phyloP scores from a whole-genome alignment of 768 basidiomycete genomes.

The Boletus edulis region DNA sequence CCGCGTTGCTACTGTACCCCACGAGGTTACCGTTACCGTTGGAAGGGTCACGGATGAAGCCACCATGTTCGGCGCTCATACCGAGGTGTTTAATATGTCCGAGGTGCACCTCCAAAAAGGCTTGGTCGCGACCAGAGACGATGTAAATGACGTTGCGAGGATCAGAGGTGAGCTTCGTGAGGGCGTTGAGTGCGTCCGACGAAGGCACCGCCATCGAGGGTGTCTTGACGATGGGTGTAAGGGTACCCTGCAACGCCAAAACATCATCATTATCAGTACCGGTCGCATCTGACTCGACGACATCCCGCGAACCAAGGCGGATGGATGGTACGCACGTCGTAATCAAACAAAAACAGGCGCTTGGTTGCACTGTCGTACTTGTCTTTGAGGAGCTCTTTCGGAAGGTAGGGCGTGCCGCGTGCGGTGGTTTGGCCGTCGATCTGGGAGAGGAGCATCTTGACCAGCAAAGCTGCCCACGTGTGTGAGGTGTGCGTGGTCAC shows the following conservation, averaged over 20 bases:
- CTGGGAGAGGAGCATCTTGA: constrained; percentile 84
- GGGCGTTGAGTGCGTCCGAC: constrained; percentile 65
- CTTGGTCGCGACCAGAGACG: constrained; percentile 93
- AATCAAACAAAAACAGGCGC: constrained; percentile 92
- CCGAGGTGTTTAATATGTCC: constrained; percentile 82
- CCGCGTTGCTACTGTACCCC: background rate
- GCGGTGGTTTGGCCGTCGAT: constrained; percentile 77
- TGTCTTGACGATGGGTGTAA: constrained; percentile 94
- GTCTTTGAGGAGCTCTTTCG: constrained; percentile 53
- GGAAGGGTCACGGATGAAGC: constrained; percentile 80
- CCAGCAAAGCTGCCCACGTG: constrained; percentile 88
- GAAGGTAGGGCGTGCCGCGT: constrained; percentile 81
- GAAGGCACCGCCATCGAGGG: constrained; percentile 88
- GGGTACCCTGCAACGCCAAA: constrained; percentile 65
- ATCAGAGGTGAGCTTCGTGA: constrained; percentile 69
- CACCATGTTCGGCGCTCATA: constrained; percentile 95
- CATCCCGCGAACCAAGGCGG: background rate
- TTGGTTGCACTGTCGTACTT: constrained; percentile 72
- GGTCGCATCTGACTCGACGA: background rate
- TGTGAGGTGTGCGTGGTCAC: constrained; percentile 94
- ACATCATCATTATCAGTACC: background rate
- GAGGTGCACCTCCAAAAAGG: constrained; percentile 88
- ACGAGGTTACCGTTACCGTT: constrained; percentile 18
- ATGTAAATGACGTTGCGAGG: constrained; percentile 93
- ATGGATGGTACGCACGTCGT: constrained; percentile 63